Percentiles rank a stretch among this genome's conserved stretches.
phyloP scores from a whole-genome alignment of 2,329 filamentous ascomycete species.

The Fusarium subtropicale region DNA sequence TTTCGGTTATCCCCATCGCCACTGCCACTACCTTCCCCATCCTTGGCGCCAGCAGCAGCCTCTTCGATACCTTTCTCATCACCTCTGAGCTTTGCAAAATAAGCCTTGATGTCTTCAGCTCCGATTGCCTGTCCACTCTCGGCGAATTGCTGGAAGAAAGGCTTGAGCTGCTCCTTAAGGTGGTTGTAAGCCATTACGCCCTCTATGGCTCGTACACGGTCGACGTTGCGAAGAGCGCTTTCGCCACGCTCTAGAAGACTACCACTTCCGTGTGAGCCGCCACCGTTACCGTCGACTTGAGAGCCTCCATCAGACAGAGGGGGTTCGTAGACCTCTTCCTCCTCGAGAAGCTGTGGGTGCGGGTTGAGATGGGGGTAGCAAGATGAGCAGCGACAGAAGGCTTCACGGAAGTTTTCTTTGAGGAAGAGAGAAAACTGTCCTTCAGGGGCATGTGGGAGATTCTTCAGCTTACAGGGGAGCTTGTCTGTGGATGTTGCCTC shows the following conservation, averaged over 20 bases:
- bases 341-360: conserved; percentile 87
- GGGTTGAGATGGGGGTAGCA: conserved; percentile 80
- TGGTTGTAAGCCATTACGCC: conserved; percentile 99
- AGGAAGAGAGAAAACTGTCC: conserved; percentile 85
- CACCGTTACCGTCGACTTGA: conserved; percentile 57
- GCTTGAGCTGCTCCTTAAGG: conserved; percentile 94
- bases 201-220: conserved; percentile 92
- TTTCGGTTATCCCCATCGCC: conserved; percentile 53
- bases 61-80: conserved; percentile 80
- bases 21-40: conserved; percentile 45
- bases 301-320: conserved; percentile 77
- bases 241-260: conserved; percentile 92
- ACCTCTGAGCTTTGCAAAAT: conserved; percentile 93
- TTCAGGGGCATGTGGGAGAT: conserved; percentile 66
- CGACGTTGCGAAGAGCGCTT: conserved; percentile 89
- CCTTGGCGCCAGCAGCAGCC: conserved; percentile 59
- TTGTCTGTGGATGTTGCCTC: conserved; percentile 31
- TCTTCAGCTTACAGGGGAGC: conserved; percentile 67
- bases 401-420: conserved; percentile 79
- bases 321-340: conserved; percentile 94
- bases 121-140: conserved; percentile 89
- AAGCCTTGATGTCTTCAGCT: conserved; percentile 94
- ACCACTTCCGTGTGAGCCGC: conserved; percentile 76
- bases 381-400: conserved; percentile 83
- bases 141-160: conserved; percentile 92